Evolutionary conservation across 768 basidiomycete species (phyloP).

Genomic region (Clitopilus hobsonii): DNA sequence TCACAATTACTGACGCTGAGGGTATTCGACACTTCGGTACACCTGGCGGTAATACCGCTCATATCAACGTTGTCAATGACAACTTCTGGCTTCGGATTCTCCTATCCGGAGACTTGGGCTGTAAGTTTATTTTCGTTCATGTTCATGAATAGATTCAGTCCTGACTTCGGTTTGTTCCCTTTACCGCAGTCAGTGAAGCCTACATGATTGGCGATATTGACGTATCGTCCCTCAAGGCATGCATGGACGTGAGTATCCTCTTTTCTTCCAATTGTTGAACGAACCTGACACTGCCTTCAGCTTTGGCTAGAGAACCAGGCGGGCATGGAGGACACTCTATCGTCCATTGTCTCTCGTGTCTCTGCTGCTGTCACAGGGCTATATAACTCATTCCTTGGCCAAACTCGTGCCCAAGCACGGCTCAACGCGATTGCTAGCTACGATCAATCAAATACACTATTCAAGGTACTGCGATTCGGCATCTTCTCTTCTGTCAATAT

Average conservation of each 20-base stretch:
- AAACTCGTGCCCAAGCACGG: slow-evolving; percentile 69
- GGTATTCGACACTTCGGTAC: slow-evolving; percentile 56
- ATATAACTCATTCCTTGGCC: slow-evolving; percentile 70
- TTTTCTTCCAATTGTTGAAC: slow-evolving; percentile 1
- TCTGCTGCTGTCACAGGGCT: slow-evolving; percentile 57
- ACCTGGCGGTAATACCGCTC: slow-evolving; percentile 56
- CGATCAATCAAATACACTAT: slow-evolving; percentile 88
- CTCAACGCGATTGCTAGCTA: slow-evolving; percentile 84
- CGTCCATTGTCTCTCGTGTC: slow-evolving; percentile 50
- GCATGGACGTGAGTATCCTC: slow-evolving; percentile 52
- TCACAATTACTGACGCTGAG: slow-evolving; percentile 59
- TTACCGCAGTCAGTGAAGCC: slow-evolving; percentile 58
- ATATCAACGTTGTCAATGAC: slow-evolving; percentile 50
- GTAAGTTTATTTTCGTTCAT: slow-evolving; percentile 31
- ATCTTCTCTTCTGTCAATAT: neutral
- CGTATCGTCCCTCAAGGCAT: slow-evolving; percentile 52
- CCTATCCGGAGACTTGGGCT: slow-evolving; percentile 63
- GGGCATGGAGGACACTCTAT: slow-evolving; percentile 53
- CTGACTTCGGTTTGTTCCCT: slow-evolving; percentile 10
- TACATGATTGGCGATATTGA: slow-evolving; percentile 71
- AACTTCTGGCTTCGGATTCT: slow-evolving; percentile 69
- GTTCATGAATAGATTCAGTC: neutral
- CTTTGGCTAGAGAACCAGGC: slow-evolving; percentile 65
- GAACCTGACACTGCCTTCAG: slow-evolving; percentile 25
- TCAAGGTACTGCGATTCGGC: slow-evolving; percentile 44